Evolutionary conservation across 73 alveolate species (phyloP).

Genomic region (Tetrahymena borealis): DNA sequence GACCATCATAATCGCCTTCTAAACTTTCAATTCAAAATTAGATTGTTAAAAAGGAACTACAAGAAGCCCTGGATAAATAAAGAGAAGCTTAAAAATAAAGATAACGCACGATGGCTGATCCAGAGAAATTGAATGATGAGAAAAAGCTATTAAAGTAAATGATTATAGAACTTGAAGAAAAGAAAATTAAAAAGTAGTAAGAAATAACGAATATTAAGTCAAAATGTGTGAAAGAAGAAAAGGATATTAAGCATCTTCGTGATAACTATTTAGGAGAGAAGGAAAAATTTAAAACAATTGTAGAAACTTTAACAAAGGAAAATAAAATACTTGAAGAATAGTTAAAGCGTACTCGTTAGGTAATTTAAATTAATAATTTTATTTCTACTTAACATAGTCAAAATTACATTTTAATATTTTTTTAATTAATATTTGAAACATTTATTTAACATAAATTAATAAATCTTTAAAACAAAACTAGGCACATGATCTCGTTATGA

Average conservation of each 20-base stretch:
- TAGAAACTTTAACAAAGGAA: not conserved
- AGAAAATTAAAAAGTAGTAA: not conserved
- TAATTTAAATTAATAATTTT: too few relatives aligned
- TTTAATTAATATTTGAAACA: not conserved
- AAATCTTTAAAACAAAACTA: not conserved
- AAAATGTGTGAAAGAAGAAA: not conserved
- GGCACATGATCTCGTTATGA: not conserved
- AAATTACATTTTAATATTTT: too few relatives aligned
- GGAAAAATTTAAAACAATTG: not conserved
- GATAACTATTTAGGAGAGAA: not conserved
- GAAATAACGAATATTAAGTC: not conserved
- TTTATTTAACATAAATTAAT: not conserved
- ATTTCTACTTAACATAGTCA: too few relatives aligned
- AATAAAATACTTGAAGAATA: not conserved
- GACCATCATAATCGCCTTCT: not conserved
- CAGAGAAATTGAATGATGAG: not conserved
- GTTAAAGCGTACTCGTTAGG: not conserved
- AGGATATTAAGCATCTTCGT: not conserved
- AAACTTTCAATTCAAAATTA: not conserved
- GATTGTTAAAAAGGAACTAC: not conserved
- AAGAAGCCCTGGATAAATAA: not conserved
- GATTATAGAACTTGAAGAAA: not conserved
- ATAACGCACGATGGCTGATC: not conserved
- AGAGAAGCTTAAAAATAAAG: not conserved
- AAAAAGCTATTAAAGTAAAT: not conserved